Evolutionary conservation across 352 stramenopile species (phyloP).

Genomic region (Pythium brachiatum): DNA sequence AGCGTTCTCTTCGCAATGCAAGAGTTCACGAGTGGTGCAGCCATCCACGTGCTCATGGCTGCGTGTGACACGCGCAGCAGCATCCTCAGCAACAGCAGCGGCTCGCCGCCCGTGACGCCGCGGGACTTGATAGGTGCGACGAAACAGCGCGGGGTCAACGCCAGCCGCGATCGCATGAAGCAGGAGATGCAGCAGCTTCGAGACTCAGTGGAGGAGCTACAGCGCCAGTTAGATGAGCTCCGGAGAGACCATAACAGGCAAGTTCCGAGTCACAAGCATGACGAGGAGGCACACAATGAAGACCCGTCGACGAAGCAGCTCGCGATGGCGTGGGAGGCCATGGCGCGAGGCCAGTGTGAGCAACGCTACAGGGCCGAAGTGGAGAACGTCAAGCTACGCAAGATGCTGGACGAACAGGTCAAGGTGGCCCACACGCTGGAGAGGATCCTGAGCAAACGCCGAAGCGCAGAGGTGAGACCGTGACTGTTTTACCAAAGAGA

Average conservation of each 20-base stretch:
- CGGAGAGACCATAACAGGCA: conserved; percentile 15
- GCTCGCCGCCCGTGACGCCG: conserved; percentile 10
- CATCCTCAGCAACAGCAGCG: background rate
- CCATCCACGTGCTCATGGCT: conserved; percentile 19
- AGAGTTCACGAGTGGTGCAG: background rate
- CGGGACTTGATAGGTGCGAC: background rate
- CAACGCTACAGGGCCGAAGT: conserved; percentile 38
- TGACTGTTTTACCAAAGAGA: too few relatives aligned
- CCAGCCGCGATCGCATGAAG: conserved; percentile 19
- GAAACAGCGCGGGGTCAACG: conserved; percentile 11
- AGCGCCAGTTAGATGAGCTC: conserved; percentile 27
- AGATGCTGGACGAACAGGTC: conserved; percentile 57
- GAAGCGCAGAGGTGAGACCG: conserved; percentile 8
- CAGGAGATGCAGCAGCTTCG: conserved; percentile 40
- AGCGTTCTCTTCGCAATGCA: background rate
- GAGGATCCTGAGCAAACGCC: conserved; percentile 17
- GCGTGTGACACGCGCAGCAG: conserved; percentile 11
- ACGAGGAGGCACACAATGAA: background rate
- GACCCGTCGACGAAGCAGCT: conserved; percentile 32
- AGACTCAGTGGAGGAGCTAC: conserved; percentile 35
- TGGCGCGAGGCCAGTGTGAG: conserved; percentile 23
- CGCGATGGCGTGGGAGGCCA: conserved; percentile 26
- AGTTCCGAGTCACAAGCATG: background rate
- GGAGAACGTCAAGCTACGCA: conserved; percentile 61
- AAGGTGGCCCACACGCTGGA: conserved; percentile 38